Percentiles rank a stretch among this genome's conserved stretches.
phyloP scores from a whole-genome alignment of 768 basidiomycete genomes.

The Grammothele lineata region DNA sequence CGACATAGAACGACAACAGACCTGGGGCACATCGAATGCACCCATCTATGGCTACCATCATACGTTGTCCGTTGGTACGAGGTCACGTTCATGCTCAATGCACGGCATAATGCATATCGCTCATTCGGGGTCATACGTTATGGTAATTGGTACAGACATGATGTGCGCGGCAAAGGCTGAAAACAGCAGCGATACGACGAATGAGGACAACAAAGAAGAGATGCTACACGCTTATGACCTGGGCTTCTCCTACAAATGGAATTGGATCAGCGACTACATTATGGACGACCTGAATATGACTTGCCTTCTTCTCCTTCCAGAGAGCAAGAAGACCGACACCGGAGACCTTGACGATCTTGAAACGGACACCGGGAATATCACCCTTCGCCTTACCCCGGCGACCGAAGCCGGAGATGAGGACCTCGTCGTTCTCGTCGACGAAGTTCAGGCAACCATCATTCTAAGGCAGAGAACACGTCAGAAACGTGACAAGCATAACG shows the following conservation, averaged over 20 bases:
- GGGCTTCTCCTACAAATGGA: constrained; percentile 31
- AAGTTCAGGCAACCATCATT: constrained; percentile 98
- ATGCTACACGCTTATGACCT: constrained; percentile 28
- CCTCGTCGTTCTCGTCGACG: constrained; percentile 99
- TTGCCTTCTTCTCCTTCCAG: constrained; percentile 99
- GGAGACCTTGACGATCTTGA: constrained; percentile 99
- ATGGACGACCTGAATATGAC: constrained; percentile 20
- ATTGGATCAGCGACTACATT: constrained; percentile 5
- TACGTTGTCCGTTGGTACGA: too few species aligned
- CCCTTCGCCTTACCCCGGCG: constrained; percentile 99
- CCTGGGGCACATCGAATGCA: too few species aligned
- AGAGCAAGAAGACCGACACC: constrained; percentile 97
- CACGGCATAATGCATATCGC: constrained; percentile 16
- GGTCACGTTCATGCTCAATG: too few species aligned
- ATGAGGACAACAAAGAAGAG: constrained; percentile 10
- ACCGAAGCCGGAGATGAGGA: constrained; percentile 99
- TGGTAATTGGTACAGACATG: constrained; percentile 16
- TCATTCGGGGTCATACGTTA: constrained; percentile 15
- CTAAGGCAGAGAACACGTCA: constrained; percentile 32
- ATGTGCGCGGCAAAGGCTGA: constrained; percentile 2
- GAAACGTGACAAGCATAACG: neutral
- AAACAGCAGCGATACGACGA: constrained; percentile 1
- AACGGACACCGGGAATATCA: constrained; percentile 99
- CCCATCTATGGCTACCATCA: too few species aligned
- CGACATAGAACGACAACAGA: too few species aligned